Conservation (phyloP, 495 filamentous ascomycete genomes). For the Penicillium verhagenii region DNA sequence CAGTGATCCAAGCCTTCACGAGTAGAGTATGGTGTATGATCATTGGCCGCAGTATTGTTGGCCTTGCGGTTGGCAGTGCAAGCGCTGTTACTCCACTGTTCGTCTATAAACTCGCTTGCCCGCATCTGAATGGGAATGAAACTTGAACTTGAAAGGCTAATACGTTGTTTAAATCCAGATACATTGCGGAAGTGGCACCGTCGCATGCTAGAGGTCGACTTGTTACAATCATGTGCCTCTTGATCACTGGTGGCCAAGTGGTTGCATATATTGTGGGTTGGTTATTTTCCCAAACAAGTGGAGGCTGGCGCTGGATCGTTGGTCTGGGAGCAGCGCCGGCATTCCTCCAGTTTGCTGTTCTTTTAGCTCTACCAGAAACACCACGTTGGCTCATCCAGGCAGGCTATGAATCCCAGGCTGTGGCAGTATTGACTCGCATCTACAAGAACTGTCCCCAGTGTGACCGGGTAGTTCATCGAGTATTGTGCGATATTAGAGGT, state of each 20-base stretch:
- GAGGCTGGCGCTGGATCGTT: slow-evolving; percentile 89
- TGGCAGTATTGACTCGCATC: slow-evolving; percentile 60
- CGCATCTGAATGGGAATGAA: neutral
- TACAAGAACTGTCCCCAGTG: slow-evolving; percentile 52
- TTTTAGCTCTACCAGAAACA: slow-evolving; percentile 76
- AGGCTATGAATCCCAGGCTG: slow-evolving; percentile 58
- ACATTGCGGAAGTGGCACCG: slow-evolving; percentile 84
- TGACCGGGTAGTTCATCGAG: slow-evolving; percentile 48
- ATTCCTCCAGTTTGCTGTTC: slow-evolving; percentile 61
- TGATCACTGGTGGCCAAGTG: slow-evolving; percentile 83
- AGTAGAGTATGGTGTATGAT: slow-evolving; percentile 69
- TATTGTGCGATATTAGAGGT: slow-evolving; percentile 63
- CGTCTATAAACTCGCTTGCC: slow-evolving; percentile 12
- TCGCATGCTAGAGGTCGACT: slow-evolving; percentile 70
- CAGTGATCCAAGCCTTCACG: slow-evolving; percentile 67
- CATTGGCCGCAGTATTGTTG: slow-evolving; percentile 74
- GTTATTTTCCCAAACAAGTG: slow-evolving; percentile 55
- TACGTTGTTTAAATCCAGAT: slow-evolving; percentile 38
- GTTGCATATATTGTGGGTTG: slow-evolving; percentile 79
- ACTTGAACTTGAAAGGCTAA: neutral
- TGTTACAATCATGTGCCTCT: slow-evolving; percentile 74
- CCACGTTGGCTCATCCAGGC: slow-evolving; percentile 82
- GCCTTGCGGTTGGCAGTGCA: slow-evolving; percentile 77
- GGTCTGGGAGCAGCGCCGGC: slow-evolving; percentile 81
- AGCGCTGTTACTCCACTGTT: slow-evolving; percentile 80